Evolutionary conservation across 169 alveolate species (phyloP).

Genomic region (Theileria luwenshuni): DNA sequence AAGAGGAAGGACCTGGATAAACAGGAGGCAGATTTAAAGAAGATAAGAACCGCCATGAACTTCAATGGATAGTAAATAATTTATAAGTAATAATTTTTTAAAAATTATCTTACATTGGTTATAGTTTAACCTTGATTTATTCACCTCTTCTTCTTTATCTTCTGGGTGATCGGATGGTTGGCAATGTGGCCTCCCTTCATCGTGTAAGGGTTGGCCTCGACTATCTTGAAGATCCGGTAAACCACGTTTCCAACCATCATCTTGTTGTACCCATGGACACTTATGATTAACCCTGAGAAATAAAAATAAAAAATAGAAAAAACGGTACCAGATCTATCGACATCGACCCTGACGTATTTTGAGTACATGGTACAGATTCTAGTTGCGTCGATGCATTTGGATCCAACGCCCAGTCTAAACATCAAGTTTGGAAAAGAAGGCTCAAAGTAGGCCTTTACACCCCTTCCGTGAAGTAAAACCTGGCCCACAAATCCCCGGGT

Average conservation of each 20-base stretch:
- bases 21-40: conserved; percentile 76
- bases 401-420: conserved; percentile 86
- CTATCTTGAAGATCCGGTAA: conserved; percentile 74
- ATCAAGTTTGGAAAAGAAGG: conserved; percentile 80
- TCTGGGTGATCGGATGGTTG: conserved; percentile 76
- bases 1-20: conserved; percentile 81
- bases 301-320: background rate
- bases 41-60: conserved; percentile 52
- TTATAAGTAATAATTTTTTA: conserved; percentile 14
- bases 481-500: conserved; percentile 85
- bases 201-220: conserved; percentile 84
- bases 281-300: conserved; percentile 55
- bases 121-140: background rate
- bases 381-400: conserved; percentile 81
- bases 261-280: conserved; percentile 83
- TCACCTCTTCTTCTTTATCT: conserved; percentile 76
- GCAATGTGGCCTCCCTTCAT: conserved; percentile 86
- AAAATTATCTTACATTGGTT: conserved; percentile 10
- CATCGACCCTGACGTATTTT: conserved; percentile 73
- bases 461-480: conserved; percentile 83
- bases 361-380: conserved; percentile 78
- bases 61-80: background rate
- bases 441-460: conserved; percentile 85
- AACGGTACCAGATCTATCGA: conserved; percentile 75
- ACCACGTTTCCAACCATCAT: conserved; percentile 84